Base-by-base conservation (phyloP, 148 eudicot species). In the Amaranthus hypochondriacus region DNA sequence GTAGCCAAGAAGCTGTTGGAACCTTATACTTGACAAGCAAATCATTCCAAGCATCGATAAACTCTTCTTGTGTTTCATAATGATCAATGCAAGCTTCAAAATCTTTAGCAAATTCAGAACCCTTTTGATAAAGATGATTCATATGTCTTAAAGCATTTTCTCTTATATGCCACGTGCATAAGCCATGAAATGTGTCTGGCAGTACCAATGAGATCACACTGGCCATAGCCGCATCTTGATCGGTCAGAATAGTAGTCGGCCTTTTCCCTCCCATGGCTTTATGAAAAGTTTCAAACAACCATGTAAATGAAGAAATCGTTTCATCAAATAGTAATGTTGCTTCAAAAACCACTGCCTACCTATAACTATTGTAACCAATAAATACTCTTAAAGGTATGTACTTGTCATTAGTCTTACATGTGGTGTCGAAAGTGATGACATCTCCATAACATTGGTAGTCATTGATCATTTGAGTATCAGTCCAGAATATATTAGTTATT, bases 261-360 rank as follows among this genome's bases (percentile, higher is more conserved):
- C 76, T 66, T 59, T 76, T 76, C 53, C 77, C 69, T 49, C 63
- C 56, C 79, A 79, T 77, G 3, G 73, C 73, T 61, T 61, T 75
- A 7, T 72, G n/a, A 71, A 80, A 83, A 6, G 81, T 83, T n/a
- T 61, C 77, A 74, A 83, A 83, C 46, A 80, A 72, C 84, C 84
- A 83, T 70, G 49, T 47, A 68, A 80, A 75, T 21, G 80, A 68
- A 42, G 61, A 64, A 58, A 56, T n/a, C 15, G 83, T 78, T 56
- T 78, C 80, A 76, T 84, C 87, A 73, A 81, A 76, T 11, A 84
- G 43, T 62, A 81, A 60, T 54, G 78, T 72, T 12, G 79, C 83
- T 8, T 84, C 83, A 59, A 76, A 84, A 15, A 77, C 52, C 21
- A 66, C 21, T 56, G 74, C 54, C 65, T 81, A 74, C 66, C 68